Evolutionary conservation across 2,329 filamentous ascomycete genomes (phyloP).

Genomic region (Zasmidium angulare): DNA sequence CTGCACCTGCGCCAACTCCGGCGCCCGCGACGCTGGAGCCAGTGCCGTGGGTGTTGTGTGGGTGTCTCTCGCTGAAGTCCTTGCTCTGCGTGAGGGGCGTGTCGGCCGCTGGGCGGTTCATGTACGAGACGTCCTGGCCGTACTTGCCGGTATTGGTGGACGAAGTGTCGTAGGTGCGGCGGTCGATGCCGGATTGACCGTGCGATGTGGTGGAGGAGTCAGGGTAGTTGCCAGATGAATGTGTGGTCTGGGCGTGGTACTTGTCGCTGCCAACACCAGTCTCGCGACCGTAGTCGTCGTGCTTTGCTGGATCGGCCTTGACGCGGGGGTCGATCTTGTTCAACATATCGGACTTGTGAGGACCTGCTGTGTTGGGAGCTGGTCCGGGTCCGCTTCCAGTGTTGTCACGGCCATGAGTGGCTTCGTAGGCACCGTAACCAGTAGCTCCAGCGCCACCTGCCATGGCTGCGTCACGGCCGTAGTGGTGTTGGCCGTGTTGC

Average conservation of each 20-base stretch:
- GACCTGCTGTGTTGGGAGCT: neutral
- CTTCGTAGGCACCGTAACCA: neutral
- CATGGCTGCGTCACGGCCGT: constrained; percentile 5
- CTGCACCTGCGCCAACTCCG: neutral
- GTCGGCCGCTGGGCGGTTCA: constrained; percentile 4
- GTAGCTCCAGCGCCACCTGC: constrained; percentile 3
- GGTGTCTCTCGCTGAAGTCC: neutral
- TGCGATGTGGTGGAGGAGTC: neutral
- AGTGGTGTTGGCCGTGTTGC: constrained; percentile 2
- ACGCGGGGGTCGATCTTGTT: constrained; percentile 4
- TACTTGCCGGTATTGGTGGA: neutral
- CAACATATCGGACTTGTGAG: neutral
- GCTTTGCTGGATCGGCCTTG: neutral
- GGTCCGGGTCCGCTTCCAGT: too few species aligned
- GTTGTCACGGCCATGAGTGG: neutral
- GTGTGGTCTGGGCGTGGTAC: neutral
- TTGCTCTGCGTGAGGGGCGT: neutral
- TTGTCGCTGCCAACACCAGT: neutral
- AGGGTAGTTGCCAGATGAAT: neutral
- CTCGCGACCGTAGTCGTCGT: constrained; percentile 5
- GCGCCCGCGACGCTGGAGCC: neutral
- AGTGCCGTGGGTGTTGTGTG: neutral
- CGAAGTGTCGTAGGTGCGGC: neutral
- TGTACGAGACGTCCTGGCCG: constrained; percentile 7
- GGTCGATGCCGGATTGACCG: neutral